Evolutionary conservation across 768 basidiomycete species (phyloP).

Genomic region (Neoboletus brunneissimus): DNA sequence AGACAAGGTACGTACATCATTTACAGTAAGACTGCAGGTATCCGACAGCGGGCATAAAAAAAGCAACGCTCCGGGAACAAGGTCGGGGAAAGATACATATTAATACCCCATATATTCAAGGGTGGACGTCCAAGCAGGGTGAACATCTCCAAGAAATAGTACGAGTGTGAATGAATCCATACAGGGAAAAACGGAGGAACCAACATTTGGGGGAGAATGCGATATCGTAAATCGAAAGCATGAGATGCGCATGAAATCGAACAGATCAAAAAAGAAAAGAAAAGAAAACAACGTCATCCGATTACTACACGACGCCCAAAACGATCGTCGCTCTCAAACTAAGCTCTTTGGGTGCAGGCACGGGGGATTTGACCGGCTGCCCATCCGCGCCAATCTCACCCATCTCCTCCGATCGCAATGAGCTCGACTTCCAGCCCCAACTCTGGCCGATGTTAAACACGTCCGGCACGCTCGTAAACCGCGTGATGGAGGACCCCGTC

Average conservation of each 20-base stretch:
- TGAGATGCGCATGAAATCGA: neutral
- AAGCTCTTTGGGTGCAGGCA: constrained; percentile 39
- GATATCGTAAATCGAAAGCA: constrained; percentile 6
- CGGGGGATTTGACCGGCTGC: constrained; percentile 29
- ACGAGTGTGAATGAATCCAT: neutral
- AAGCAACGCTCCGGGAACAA: neutral
- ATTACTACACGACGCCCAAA: constrained; percentile 68
- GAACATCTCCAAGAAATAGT: neutral
- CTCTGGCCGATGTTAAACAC: constrained; percentile 81
- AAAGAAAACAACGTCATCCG: neutral
- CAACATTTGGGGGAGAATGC: neutral
- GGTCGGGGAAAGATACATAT: neutral
- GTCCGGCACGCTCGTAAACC: constrained; percentile 85
- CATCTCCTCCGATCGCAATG: constrained; percentile 50
- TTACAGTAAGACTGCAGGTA: neutral
- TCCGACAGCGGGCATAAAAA: neutral
- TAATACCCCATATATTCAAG: neutral
- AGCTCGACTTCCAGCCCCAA: constrained; percentile 88
- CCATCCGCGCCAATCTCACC: constrained; percentile 37
- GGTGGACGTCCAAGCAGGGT: neutral
- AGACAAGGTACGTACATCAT: neutral
- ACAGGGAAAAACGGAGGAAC: neutral
- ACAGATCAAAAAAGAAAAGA: neutral
- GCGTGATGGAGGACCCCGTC: constrained; percentile 76
- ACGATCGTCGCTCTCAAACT: constrained; percentile 80